Evolutionary conservation across 2,329 filamentous ascomycete species (phyloP).

Genomic region (Waltergamsia citrina): DNA sequence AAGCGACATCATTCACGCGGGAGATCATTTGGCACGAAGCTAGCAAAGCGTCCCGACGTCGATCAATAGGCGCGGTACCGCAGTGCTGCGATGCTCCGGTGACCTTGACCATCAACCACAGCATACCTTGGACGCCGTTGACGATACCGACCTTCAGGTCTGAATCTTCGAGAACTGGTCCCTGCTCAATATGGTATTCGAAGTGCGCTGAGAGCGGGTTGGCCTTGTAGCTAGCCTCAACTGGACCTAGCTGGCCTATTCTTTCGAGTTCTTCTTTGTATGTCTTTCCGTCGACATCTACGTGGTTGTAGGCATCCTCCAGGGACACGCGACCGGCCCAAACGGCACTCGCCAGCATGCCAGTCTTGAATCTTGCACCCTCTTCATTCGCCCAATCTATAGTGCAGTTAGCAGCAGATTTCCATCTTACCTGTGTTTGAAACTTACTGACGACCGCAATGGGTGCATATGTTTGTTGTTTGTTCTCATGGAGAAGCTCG

Average conservation of each 20-base stretch:
- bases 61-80: conserved; percentile 16
- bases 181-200: conserved; percentile 78
- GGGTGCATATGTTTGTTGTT: too few species aligned
- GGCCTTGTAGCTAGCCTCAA: conserved; percentile 11
- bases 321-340: conserved; percentile 63
- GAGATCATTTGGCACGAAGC: conserved; percentile 16
- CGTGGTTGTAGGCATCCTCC: conserved; percentile 42
- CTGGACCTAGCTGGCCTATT: conserved; percentile 58
- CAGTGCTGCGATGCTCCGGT: conserved; percentile 14
- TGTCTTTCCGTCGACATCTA: conserved; percentile 5
- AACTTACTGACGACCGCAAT: too few species aligned
- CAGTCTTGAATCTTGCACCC: conserved; percentile 68
- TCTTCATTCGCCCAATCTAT: conserved; percentile 52
- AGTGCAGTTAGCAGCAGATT: too few species aligned
- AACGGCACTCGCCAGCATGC: conserved; percentile 66
- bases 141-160: conserved; percentile 19
- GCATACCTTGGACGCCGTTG: conserved; percentile 13
- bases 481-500: too few species aligned
- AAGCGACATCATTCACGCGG: conserved; percentile 13
- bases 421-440: not conserved
- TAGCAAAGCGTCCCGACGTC: conserved; percentile 19
- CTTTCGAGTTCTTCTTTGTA: conserved; percentile 46
- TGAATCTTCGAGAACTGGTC: conserved; percentile 55
- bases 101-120: conserved; percentile 15
- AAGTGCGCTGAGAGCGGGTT: conserved; percentile 68